Evolutionary conservation across 257 asterid genomes (phyloP).

Genomic region (Cinchona pubescens): DNA sequence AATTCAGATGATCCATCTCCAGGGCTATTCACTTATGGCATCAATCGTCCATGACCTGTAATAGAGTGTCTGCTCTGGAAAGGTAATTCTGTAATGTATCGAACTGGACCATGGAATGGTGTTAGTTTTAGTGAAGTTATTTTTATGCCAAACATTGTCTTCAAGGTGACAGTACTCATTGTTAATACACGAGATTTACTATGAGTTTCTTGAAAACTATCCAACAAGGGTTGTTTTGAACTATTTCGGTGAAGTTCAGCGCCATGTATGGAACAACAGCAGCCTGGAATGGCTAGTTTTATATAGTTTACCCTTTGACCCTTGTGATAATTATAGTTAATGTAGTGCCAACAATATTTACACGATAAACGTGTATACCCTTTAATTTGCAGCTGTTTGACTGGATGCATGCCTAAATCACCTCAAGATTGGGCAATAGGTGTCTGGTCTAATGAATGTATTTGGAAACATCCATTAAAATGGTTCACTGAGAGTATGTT

Average conservation of each 20-base stretch:
- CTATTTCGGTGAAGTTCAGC: neutral
- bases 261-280: neutral
- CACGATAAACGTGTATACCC: conserved; percentile 15
- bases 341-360: conserved; percentile 44
- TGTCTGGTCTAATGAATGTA: conserved; percentile 34
- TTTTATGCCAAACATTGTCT: neutral
- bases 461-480: conserved; percentile 33
- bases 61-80: neutral
- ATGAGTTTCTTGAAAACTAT: neutral
- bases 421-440: conserved; percentile 24
- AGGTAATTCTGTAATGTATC: conserved; percentile 1
- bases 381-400: conserved; percentile 34
- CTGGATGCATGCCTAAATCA: conserved; percentile 38
- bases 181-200: conserved; percentile 28
- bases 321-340: conserved; percentile 32
- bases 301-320: conserved; percentile 18
- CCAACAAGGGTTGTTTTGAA: neutral
- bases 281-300: neutral
- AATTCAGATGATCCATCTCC: conserved; percentile 54
- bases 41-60: conserved; percentile 3
- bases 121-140: neutral
- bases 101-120: conserved; percentile 61
- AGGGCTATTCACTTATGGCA: conserved; percentile 43
- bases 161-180: neutral
- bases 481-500: conserved; percentile 44